A percentile compares a stretch with the other conserved stretches of the same genome.
These are phyloP conservation scores for Brassica cretica DNA, from an alignment of 345 rosid species.

Conservation along the genomic window DNA sequence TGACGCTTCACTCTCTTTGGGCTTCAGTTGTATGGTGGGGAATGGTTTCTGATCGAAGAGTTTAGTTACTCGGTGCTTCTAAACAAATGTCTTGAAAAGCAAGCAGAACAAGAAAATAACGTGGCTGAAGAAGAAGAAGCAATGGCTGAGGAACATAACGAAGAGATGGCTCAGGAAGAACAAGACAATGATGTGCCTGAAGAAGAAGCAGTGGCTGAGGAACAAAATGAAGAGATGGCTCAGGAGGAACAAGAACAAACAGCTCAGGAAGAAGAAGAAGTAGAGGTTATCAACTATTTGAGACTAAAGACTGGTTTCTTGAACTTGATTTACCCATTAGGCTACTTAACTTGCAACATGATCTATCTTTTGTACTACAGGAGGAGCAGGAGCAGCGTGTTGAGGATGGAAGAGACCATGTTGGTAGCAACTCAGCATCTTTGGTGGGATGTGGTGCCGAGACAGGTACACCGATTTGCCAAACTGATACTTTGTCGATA, in stretches of 20 bases:
- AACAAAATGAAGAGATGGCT: background rate
- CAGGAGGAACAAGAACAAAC: background rate
- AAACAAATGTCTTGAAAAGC: constrained; percentile 35
- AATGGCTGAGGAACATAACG: background rate
- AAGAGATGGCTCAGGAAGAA: constrained; percentile 1
- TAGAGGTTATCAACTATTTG: background rate
- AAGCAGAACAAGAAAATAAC: background rate
- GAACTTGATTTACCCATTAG: background rate
- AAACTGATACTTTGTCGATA: constrained; percentile 13
- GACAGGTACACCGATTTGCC: background rate
- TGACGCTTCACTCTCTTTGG: background rate
- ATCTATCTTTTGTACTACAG: constrained; percentile 12
- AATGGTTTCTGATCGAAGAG: constrained; percentile 46
- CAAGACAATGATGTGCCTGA: background rate
- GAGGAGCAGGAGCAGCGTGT: constrained; percentile 9
- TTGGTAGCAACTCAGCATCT: background rate
- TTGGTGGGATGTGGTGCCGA: constrained; percentile 1
- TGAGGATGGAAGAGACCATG: constrained; percentile 17
- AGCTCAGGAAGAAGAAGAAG: constrained; percentile 5
- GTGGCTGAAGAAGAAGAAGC: background rate
- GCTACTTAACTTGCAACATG: constrained; percentile 2
- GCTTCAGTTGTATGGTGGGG: constrained; percentile 42
- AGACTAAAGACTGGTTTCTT: constrained; percentile 7
- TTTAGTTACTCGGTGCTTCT: constrained; percentile 33
- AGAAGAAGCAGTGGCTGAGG: background rate